Evolutionary conservation across 768 basidiomycete species (phyloP).

Genomic region (Gloeopeniophorella convolvens): DNA sequence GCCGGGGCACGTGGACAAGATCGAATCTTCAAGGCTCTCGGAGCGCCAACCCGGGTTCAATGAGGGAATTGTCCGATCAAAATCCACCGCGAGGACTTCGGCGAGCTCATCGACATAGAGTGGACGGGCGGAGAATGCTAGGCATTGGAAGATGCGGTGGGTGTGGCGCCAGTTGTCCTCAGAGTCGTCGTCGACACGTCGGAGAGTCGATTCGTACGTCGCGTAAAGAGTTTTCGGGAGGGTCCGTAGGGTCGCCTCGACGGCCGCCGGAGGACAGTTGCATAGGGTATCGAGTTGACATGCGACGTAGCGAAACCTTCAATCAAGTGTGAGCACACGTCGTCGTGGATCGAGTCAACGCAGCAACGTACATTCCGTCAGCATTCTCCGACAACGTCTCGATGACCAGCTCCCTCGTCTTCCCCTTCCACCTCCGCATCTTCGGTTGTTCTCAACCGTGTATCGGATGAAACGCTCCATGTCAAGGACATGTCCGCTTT

Average conservation of each 20-base stretch:
- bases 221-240: constrained; percentile 2
- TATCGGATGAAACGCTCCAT: no score
- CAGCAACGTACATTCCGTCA: constrained; percentile 1
- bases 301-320: constrained; percentile 4
- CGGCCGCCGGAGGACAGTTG: background rate
- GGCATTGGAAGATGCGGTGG: background rate
- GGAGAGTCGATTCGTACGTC: constrained; percentile 1
- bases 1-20: no score
- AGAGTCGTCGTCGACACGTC: background rate
- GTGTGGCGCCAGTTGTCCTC: background rate
- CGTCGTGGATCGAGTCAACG: no score
- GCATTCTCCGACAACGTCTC: background rate
- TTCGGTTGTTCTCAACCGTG: no score
- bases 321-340: background rate
- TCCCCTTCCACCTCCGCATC: background rate
- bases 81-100: constrained; percentile 4
- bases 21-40: background rate
- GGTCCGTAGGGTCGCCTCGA: background rate
- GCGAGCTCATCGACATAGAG: constrained; percentile 8
- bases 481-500: no score
- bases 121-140: background rate
- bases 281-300: constrained; percentile 7
- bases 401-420: background rate
- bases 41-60: background rate
- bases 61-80: background rate